Evolutionary conservation across 2,329 filamentous ascomycete genomes (phyloP).

Genomic region (Pyricularia sp.): DNA sequence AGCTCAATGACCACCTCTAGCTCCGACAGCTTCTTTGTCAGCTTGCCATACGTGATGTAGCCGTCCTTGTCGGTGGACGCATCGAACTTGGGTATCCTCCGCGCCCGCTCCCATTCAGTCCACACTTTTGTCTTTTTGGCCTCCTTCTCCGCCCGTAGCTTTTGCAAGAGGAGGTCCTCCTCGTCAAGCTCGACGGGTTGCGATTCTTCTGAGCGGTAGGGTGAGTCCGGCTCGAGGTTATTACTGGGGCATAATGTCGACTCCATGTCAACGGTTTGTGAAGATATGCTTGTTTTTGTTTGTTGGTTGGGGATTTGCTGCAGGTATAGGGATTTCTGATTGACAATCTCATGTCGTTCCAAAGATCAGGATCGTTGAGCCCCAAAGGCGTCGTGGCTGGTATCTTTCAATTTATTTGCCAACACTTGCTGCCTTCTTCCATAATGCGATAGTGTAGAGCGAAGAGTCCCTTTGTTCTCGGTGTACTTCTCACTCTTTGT

Average conservation of each 20-base stretch:
- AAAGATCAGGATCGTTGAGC: not conserved
- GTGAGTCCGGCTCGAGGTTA: not conserved
- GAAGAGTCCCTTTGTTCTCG: not conserved
- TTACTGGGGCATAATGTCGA: not conserved
- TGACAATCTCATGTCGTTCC: not conserved
- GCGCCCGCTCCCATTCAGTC: not conserved
- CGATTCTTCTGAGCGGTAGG: not conserved
- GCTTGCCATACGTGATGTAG: not conserved
- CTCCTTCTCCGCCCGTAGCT: not conserved
- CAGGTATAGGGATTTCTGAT: not conserved
- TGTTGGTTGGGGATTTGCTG: not conserved
- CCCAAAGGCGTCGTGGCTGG: not conserved
- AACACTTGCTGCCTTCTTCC: not conserved
- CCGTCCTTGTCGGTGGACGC: not conserved
- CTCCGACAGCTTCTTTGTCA: not conserved
- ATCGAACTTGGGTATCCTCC: not conserved
- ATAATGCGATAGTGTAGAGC: too few species aligned
- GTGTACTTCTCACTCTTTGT: not conserved
- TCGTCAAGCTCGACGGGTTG: not conserved
- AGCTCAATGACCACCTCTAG: not conserved
- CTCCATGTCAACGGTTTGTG: not conserved
- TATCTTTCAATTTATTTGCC: not conserved
- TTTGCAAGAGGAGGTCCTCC: not conserved
- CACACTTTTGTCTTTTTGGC: not conserved
- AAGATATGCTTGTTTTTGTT: not conserved